phyloP scores from a whole-genome alignment of 1,284 basidiomycete genomes.

The Ganoderma lingzhi region DNA sequence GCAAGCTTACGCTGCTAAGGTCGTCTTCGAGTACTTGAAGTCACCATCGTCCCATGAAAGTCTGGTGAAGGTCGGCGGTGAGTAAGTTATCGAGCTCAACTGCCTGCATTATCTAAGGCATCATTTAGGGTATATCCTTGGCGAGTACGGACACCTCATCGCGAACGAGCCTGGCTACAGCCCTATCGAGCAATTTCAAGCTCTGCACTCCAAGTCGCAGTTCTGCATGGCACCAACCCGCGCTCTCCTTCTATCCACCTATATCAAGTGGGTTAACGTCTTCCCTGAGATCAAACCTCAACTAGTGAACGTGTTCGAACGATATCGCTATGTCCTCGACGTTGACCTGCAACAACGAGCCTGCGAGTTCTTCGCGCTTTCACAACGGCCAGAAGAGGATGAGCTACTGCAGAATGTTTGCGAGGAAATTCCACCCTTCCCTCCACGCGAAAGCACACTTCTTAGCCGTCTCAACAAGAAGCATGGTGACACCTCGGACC shows the following conservation, averaged over 20 bases:
- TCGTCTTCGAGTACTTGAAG: conserved; percentile 92
- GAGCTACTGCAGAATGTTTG: conserved; percentile 94
- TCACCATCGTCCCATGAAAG: conserved; percentile 95
- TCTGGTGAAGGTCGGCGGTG: conserved; percentile 95
- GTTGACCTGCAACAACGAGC: conserved; percentile 98
- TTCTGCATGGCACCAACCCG: conserved; percentile 94
- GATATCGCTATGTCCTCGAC: conserved; percentile 98
- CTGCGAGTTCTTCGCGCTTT: conserved; percentile 93
- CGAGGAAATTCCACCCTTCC: conserved; percentile 99
- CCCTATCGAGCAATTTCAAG: conserved; percentile 94
- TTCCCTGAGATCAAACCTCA: conserved; percentile 99
- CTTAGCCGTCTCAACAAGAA: conserved; percentile 88
- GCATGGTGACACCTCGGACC: conserved; percentile 90
- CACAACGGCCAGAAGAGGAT: conserved; percentile 85
- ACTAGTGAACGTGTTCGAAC: conserved; percentile 93
- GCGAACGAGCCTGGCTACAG: conserved; percentile 95
- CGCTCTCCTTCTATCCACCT: conserved; percentile 93
- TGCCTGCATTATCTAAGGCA: conserved; percentile 15
- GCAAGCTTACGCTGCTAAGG: conserved; percentile 93
- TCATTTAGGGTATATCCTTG: conserved; percentile 87
- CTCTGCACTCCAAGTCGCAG: conserved; percentile 95
- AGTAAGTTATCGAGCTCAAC: conserved; percentile 29
- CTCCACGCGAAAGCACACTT: conserved; percentile 91
- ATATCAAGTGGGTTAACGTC: conserved; percentile 99
- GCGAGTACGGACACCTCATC: conserved; percentile 97